Evolutionary conservation across 108 stramenopile genomes (phyloP).

Genomic region (Skeletonema menzelii): DNA sequence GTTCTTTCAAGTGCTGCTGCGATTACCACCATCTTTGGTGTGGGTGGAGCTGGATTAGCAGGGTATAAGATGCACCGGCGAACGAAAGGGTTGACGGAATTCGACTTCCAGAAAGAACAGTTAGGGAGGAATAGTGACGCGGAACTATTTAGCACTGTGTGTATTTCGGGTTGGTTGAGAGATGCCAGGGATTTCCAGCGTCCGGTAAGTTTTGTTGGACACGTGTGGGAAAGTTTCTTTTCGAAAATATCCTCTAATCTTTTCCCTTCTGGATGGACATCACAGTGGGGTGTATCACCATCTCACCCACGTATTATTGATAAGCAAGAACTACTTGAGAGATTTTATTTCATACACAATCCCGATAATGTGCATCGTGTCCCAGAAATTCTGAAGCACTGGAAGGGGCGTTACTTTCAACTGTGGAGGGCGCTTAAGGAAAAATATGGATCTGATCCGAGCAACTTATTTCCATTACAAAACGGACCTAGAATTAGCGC

Average conservation of each 20-base stretch:
- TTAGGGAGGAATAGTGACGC: slow-evolving; percentile 50
- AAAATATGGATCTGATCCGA: slow-evolving; percentile 82
- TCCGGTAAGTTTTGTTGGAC: slow-evolving; percentile 1
- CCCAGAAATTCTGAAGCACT: slow-evolving; percentile 61
- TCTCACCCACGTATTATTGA: slow-evolving; percentile 65
- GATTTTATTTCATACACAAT: slow-evolving; percentile 79
- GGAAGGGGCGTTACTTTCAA: slow-evolving; percentile 76
- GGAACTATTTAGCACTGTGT: slow-evolving; percentile 76
- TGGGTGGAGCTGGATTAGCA: slow-evolving; percentile 82
- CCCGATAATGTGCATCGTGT: slow-evolving; percentile 72
- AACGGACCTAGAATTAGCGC: slow-evolving; percentile 54
- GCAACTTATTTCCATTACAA: slow-evolving; percentile 62
- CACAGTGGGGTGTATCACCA: slow-evolving; percentile 75
- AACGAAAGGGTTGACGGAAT: slow-evolving; percentile 83
- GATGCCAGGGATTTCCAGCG: slow-evolving; percentile 77
- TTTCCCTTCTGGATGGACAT: not conserved
- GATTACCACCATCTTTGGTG: slow-evolving; percentile 84
- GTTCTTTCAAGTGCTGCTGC: slow-evolving; percentile 76
- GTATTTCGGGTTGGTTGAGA: slow-evolving; percentile 83
- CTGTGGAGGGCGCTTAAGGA: slow-evolving; percentile 70
- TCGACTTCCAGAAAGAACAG: slow-evolving; percentile 67
- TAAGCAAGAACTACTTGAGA: slow-evolving; percentile 65
- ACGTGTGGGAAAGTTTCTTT: no score
- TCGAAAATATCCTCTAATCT: not conserved
- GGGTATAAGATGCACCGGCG: slow-evolving; percentile 84